These are phyloP conservation scores for Psilocybe azurescens DNA, from an alignment of 768 basidiomycete genomes.

Conservation along the genomic window DNA sequence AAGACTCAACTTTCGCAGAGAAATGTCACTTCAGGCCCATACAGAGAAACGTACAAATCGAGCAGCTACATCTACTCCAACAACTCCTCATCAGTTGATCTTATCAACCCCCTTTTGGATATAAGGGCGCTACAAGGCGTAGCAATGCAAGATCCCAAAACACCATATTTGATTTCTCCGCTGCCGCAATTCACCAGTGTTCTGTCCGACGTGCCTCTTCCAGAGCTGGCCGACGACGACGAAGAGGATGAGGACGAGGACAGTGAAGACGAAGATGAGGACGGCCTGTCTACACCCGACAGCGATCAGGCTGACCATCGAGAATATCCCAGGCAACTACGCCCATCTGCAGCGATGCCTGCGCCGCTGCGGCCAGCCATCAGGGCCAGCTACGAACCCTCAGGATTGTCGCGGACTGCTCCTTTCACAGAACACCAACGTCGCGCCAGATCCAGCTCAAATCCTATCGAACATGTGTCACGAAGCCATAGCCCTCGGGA, in stretches of 20 bases:
- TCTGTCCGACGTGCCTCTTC: conserved; percentile 38
- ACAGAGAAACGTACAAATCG: background rate
- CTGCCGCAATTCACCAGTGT: conserved; percentile 45
- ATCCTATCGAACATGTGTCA: conserved; percentile 22
- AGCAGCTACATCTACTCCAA: background rate
- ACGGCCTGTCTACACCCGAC: conserved; percentile 24
- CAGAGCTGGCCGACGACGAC: conserved; percentile 39
- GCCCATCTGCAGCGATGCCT: conserved; percentile 4
- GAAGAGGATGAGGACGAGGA: conserved; percentile 35
- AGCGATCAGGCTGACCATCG: conserved; percentile 16
- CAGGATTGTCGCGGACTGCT: conserved; percentile 27
- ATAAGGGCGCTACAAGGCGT: conserved; percentile 36
- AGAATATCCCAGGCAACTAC: conserved; percentile 1
- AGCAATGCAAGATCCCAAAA: conserved; percentile 37
- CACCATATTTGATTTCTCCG: conserved; percentile 45
- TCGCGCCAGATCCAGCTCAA: conserved; percentile 36
- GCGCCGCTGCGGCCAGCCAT: conserved; percentile 6
- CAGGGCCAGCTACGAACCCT: conserved; percentile 16
- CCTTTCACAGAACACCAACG: conserved; percentile 25
- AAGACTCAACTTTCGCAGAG: background rate
- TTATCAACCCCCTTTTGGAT: conserved; percentile 33
- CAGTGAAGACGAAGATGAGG: conserved; percentile 27
- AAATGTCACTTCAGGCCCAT: conserved; percentile 10
- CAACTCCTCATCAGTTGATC: conserved; percentile 6
- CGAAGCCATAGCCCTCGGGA: conserved; percentile 24